phyloP scores from a whole-genome alignment of 306 rosid species.

The Parietaria judaica region DNA sequence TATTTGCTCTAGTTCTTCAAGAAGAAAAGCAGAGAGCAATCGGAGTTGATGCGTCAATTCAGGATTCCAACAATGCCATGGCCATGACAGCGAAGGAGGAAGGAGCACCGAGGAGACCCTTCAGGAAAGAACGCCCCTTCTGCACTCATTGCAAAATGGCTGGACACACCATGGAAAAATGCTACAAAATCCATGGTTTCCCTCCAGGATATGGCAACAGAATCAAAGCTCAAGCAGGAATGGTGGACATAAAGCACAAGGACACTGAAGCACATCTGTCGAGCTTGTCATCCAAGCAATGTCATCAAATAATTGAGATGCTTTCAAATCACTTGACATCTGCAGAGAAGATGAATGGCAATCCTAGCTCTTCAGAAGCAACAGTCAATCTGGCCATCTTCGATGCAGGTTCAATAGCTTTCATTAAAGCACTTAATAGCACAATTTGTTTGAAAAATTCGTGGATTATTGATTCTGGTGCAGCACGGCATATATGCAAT shows the following conservation, averaged over 20 bases:
- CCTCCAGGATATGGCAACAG: neutral
- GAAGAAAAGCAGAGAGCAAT: neutral
- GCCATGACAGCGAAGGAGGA: neutral
- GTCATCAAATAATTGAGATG: no score
- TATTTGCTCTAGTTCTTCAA: neutral
- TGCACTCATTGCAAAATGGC: neutral
- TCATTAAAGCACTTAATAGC: neutral
- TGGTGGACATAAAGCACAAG: neutral
- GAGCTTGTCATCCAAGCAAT: no score
- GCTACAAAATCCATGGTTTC: neutral
- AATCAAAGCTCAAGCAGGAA: neutral
- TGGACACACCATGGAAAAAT: neutral
- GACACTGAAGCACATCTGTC: no score
- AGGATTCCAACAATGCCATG: neutral
- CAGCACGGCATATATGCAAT: neutral
- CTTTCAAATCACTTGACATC: no score
- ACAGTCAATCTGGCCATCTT: neutral
- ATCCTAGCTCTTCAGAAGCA: neutral
- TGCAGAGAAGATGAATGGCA: no score
- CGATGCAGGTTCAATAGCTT: neutral
- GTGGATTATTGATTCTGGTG: neutral
- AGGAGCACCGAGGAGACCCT: neutral
- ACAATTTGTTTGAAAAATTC: neutral
- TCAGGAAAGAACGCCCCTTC: neutral
- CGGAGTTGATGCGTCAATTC: no score